Conservation (phyloP, 1,284 basidiomycete genomes). For the Mycena citricolor region DNA sequence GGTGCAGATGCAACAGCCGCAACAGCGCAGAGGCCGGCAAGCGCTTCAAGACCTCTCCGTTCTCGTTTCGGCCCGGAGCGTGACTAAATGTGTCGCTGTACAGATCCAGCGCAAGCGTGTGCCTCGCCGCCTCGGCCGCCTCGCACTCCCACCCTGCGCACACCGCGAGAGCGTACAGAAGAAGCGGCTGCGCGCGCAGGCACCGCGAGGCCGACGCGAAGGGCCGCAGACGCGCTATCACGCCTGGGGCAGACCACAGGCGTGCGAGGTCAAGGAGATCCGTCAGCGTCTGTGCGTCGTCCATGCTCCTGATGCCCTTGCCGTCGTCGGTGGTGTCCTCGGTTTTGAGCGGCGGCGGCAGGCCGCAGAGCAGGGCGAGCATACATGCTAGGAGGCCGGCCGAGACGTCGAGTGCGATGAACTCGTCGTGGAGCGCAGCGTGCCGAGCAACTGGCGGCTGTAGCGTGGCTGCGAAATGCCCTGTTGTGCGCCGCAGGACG, state of each 20-base stretch:
- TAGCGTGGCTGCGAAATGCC: conserved; percentile 34
- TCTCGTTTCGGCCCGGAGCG: too few relatives aligned
- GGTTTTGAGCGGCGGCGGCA: conserved; percentile 29
- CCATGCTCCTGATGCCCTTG: conserved; percentile 5
- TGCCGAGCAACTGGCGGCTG: conserved; percentile 13
- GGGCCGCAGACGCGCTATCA: conserved; percentile 36
- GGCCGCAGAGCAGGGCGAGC: conserved; percentile 34
- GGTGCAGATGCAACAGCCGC: conserved; percentile 16
- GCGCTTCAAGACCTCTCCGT: conserved; percentile 3
- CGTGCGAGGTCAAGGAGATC: conserved; percentile 35
- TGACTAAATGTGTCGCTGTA: too few relatives aligned
- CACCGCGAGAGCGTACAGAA: conserved; percentile 40
- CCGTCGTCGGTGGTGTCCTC: too few relatives aligned
- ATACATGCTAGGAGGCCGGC: conserved; percentile 35
- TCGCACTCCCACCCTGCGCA: conserved; percentile 40
- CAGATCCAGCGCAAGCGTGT: conserved; percentile 11
- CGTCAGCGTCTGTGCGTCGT: conserved; percentile 27
- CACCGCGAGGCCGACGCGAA: too few relatives aligned
- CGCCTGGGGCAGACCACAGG: conserved; percentile 39
- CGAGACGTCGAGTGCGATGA: conserved; percentile 20
- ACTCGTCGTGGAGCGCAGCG: conserved; percentile 13
- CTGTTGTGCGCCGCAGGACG: conserved; percentile 38
- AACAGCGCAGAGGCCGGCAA: conserved; percentile 10
- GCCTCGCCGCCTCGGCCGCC: conserved; percentile 10
- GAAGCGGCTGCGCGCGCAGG: conserved; percentile 35